Evolutionary conservation across 2,329 filamentous ascomycete species (phyloP).

Genomic region (Ophiocordyceps unilateralis): DNA sequence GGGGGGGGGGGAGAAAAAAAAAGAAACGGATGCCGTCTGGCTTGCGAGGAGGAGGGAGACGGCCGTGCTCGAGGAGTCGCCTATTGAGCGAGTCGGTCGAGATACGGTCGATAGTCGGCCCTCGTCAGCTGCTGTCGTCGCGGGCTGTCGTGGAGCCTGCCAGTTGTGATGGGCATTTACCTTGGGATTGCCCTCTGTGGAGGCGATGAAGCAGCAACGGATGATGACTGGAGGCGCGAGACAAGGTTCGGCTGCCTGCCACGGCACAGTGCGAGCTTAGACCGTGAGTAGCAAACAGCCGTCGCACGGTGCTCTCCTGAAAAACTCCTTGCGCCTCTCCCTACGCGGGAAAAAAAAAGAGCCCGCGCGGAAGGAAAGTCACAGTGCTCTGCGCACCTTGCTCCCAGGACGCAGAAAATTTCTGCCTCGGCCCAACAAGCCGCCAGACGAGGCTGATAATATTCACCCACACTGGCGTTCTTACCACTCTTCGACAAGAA

Average conservation of each 20-base stretch:
- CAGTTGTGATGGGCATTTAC: constrained; percentile 8
- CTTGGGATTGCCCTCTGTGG: constrained; percentile 6
- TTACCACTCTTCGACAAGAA: neutral
- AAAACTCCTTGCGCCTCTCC: neutral
- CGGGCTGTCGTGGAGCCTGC: constrained; percentile 10
- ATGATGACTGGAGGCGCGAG: constrained; percentile 1
- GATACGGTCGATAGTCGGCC: neutral
- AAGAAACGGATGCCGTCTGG: neutral
- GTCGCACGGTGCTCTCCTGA: constrained; percentile 1
- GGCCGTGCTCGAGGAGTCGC: neutral
- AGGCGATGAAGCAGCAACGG: constrained; percentile 4
- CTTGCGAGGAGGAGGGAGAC: neutral
- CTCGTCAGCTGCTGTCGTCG: constrained; percentile 1
- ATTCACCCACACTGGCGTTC: neutral
- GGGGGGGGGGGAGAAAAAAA: neutral
- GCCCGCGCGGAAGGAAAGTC: too few species aligned
- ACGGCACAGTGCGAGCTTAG: constrained; percentile 4
- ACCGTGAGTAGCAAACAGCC: neutral
- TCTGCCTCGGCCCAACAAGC: too few species aligned
- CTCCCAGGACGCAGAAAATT: too few species aligned
- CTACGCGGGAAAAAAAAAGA: neutral
- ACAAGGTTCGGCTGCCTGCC: constrained; percentile 4
- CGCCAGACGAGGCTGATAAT: neutral
- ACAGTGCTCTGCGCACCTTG: too few species aligned
- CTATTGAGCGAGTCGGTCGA: neutral